Percentiles rank a stretch among this genome's conserved stretches.
Evolutionary conservation across 2,329 filamentous ascomycete species (phyloP).

Genomic region (Neofusicoccum sp.): DNA sequence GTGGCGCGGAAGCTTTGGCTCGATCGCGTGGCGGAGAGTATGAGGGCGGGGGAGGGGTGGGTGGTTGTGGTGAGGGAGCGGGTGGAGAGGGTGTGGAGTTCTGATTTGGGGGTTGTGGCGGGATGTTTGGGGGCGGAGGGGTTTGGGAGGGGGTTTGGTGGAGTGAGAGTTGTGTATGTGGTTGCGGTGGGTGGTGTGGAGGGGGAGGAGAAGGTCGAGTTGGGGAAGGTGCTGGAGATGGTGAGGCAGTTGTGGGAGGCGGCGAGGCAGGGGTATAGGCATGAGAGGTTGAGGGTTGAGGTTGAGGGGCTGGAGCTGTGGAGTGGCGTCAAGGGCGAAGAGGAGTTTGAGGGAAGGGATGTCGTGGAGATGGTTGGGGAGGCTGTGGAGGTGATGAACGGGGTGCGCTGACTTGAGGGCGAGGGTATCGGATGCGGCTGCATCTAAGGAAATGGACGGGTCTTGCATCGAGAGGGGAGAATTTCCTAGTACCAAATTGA

Average conservation of each 20-base stretch:
- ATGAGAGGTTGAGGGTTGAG: neutral
- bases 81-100: neutral
- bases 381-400: neutral
- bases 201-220: neutral
- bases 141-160: neutral
- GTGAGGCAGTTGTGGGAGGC: neutral
- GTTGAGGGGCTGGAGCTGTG: neutral
- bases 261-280: neutral
- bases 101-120: neutral
- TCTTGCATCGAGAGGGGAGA: too few species aligned
- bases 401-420: too few species aligned
- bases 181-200: neutral
- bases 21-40: neutral
- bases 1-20: neutral
- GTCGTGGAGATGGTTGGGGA: neutral
- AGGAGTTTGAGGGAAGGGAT: neutral
- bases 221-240: neutral
- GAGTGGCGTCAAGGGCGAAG: neutral
- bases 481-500: too few species aligned
- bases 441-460: too few species aligned
- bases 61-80: neutral
- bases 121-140: neutral
- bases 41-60: neutral
- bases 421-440: too few species aligned
- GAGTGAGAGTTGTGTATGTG: neutral